A percentile compares a stretch with the other conserved stretches of the same genome.
phyloP scores from a whole-genome alignment of 805 yeast species.

The Kodamaea sagamina region DNA sequence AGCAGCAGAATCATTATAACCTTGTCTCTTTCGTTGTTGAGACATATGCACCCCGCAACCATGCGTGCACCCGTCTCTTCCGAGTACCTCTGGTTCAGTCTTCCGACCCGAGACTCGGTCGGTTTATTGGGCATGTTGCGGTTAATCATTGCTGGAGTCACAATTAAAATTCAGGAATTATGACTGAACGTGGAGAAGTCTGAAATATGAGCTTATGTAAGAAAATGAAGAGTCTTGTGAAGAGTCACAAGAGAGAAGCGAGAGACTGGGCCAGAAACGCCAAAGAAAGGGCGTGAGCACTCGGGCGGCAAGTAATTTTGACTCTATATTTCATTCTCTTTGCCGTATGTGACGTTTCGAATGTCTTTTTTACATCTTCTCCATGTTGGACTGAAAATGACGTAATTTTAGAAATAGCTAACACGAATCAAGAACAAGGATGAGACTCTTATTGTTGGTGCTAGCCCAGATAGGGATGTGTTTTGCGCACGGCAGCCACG shows the following conservation, averaged over 20 bases:
- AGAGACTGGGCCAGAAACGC: too few relatives aligned
- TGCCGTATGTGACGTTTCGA: too few relatives aligned
- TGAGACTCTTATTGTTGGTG: background rate
- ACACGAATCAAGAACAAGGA: slow-evolving; percentile 1
- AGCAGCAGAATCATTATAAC: slow-evolving; percentile 81
- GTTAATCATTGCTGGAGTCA: slow-evolving; percentile 7
- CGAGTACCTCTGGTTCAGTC: slow-evolving; percentile 60
- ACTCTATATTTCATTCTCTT: too few relatives aligned
- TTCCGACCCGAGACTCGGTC: slow-evolving; percentile 47
- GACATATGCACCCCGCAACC: slow-evolving; percentile 90
- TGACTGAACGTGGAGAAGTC: slow-evolving; percentile 3
- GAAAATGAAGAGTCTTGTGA: too few relatives aligned
- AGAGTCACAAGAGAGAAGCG: too few relatives aligned
- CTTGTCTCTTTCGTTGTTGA: slow-evolving; percentile 55
- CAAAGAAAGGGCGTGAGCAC: too few relatives aligned
- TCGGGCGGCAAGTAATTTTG: too few relatives aligned
- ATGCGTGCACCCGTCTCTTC: slow-evolving; percentile 68
- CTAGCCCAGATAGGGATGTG: slow-evolving; percentile 1
- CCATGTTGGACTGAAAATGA: too few relatives aligned
- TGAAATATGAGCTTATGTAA: background rate
- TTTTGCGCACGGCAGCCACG: slow-evolving; percentile 5
- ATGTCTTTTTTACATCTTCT: too few relatives aligned
- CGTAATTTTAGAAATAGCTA: background rate
- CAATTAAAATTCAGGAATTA: background rate
- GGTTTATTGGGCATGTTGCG: slow-evolving; percentile 12